Percentiles rank a stretch among this genome's conserved stretches.
Evolutionary conservation across 306 rosid species (phyloP).

Genomic region (Trifolium repens): DNA sequence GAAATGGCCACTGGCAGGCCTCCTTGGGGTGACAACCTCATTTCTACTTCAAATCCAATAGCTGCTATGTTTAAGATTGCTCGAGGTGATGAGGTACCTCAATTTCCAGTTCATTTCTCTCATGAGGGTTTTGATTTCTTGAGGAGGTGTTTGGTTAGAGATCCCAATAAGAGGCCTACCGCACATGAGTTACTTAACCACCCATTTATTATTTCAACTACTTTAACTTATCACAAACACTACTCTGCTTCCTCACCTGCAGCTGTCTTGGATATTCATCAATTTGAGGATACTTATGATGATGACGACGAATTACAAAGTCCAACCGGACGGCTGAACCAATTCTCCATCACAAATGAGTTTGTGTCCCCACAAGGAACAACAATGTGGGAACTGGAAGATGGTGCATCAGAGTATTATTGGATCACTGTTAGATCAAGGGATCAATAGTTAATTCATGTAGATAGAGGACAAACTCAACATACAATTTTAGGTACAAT

Average conservation of each 20-base stretch:
- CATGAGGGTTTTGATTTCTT: conserved; percentile 61
- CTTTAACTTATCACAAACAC: conserved; percentile 7
- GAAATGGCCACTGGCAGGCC: conserved; percentile 71
- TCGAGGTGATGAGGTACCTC: conserved; percentile 48
- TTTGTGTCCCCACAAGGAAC: conserved; percentile 23
- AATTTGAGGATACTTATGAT: conserved; percentile 41
- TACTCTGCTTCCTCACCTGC: conserved; percentile 48
- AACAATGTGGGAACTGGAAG: conserved; percentile 34
- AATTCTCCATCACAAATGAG: conserved; percentile 38
- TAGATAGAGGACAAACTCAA: conserved; percentile 20
- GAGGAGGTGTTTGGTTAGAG: conserved; percentile 58
- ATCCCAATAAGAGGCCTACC: conserved; percentile 54
- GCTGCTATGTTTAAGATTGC: conserved; percentile 57
- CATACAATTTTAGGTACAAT: not conserved
- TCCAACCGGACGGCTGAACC: not conserved
- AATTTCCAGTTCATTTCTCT: conserved; percentile 58
- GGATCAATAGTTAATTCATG: not conserved
- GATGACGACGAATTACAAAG: conserved; percentile 31
- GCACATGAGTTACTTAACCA: conserved; percentile 54
- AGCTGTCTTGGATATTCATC: conserved; percentile 50
- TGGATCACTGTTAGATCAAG: conserved; percentile 68
- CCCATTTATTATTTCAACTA: conserved; percentile 56
- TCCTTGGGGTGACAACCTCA: conserved; percentile 52
- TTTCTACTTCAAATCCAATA: conserved; percentile 44
- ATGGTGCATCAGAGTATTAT: conserved; percentile 45